A percentile compares a stretch with the other conserved stretches of the same genome.
phyloP scores from a whole-genome alignment of 164 flowering plant species.

The Magnolia sinica region DNA sequence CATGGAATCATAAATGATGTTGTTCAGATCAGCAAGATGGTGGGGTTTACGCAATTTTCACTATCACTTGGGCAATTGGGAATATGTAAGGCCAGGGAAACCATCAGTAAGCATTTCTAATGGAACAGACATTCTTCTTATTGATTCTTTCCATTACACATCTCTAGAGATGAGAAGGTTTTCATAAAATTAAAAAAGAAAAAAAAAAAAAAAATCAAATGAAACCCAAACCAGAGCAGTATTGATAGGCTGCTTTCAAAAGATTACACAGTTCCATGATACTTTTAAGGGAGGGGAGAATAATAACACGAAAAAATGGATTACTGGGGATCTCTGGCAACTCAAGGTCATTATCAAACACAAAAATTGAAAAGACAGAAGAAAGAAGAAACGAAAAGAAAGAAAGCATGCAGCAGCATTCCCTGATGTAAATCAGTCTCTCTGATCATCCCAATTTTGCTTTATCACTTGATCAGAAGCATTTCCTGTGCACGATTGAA shows the following conservation, averaged over 20 bases:
- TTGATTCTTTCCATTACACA: slow-evolving; percentile 3
- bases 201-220: neutral
- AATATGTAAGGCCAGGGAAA: too few relatives aligned
- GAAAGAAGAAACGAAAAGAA: neutral
- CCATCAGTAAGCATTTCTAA: neutral
- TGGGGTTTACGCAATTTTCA: too few relatives aligned
- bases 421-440: neutral
- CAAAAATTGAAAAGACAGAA: neutral
- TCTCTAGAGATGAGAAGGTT: slow-evolving; percentile 2
- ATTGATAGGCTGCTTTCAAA: slow-evolving; percentile 2
- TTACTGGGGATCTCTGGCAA: neutral
- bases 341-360: neutral
- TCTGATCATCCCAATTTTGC: neutral
- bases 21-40: too few relatives aligned
- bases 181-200: neutral
- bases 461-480: slow-evolving; percentile 21
- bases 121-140: slow-evolving; percentile 1
- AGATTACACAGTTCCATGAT: slow-evolving; percentile 1
- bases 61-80: too few relatives aligned
- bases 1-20: too few relatives aligned
- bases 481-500: slow-evolving; percentile 43
- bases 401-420: slow-evolving; percentile 7
- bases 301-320: neutral
- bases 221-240: slow-evolving; percentile 1
- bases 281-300: neutral